These are phyloP conservation scores for Fallopia convolvulus DNA, from an alignment of 148 eudicot species.

Conservation along the genomic window DNA sequence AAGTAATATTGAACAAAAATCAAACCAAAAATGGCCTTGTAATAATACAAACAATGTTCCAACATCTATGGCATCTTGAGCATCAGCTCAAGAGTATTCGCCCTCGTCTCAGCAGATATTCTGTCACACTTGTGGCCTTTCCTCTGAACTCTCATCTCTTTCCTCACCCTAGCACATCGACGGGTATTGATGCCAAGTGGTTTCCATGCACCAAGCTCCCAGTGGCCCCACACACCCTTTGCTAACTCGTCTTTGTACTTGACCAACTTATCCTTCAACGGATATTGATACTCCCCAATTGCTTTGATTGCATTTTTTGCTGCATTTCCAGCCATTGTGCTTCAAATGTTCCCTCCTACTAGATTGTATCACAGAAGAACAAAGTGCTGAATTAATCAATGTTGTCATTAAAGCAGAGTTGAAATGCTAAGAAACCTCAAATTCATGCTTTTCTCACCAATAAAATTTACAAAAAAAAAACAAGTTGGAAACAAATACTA, in stretches of 20 bases:
- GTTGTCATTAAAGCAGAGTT: too few relatives aligned
- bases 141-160: conserved; percentile 66
- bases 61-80: conserved; percentile 77
- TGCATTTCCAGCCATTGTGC: conserved; percentile 60
- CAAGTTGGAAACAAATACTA: too few relatives aligned
- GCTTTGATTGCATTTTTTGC: conserved; percentile 60
- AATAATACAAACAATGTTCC: too few relatives aligned
- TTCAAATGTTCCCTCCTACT: too few relatives aligned
- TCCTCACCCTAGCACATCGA: conserved; percentile 34
- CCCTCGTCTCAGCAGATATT: conserved; percentile 70
- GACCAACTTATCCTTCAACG: conserved; percentile 71
- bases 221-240: conserved; percentile 89
- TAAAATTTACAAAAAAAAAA: too few relatives aligned
- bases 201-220: conserved; percentile 93
- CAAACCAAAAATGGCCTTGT: too few relatives aligned
- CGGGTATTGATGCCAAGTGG: conserved; percentile 10
- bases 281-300: conserved; percentile 64
- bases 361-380: not conserved
- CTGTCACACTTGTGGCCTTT: conserved; percentile 86
- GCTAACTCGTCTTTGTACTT: conserved; percentile 72
- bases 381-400: not conserved
- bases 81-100: conserved; percentile 66
- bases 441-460: too few relatives aligned
- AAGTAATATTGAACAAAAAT: too few relatives aligned
- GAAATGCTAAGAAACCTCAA: too few relatives aligned